Base-by-base conservation (phyloP, 2,329 filamentous ascomycete genomes). In the Penicillium sp. region DNA sequence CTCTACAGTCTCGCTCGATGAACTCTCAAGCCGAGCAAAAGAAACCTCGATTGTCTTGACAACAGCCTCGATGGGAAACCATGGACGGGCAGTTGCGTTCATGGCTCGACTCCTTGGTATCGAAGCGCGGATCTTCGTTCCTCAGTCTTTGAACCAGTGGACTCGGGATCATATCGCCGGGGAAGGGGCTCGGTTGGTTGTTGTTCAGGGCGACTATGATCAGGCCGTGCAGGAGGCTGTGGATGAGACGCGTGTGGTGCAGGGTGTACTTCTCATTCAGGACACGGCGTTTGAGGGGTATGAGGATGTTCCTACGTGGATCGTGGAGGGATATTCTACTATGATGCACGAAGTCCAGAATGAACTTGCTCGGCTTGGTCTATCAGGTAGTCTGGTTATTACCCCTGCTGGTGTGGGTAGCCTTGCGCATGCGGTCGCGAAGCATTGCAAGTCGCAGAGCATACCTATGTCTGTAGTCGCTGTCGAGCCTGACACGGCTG, bases 241-340 rank as follows among this genome's bases (percentile, higher is more conserved):
- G 9, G 63, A 69, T 1, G 77, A 80, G 13, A 71, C 78, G 8
- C 61, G 66, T 0, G 60, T 67, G 16, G 66, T 64, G 0, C 64
- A 74, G 0, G 69, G 71, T 5, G 80, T 78, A 0, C 67, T 92
- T 7, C 71, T 92, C 40, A 79, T 92, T 0, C 83, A 89, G 67
- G 90, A 93, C 65, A 87, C 83, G 9, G 82, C 85, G 0, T 89
- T 88, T 65, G 79, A 82, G 0, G 86, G 83, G 2, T 91, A 89
- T 64, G 81, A 86, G 46, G 78, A 84, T 39, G 82, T 91, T 5
- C 88, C 89, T 0, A 46, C 83, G 71, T 92, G 87, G 85, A 88
- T 92, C 23, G 87, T 91, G 0, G 85, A 93, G 59, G 90, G 90
- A 0, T 94, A 93, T 65, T 79, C 79, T 5, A 91, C 89, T 0